These are phyloP conservation scores for Escovopsis weberi DNA, from an alignment of 2,329 filamentous ascomycete genomes.

Conservation along the genomic window DNA sequence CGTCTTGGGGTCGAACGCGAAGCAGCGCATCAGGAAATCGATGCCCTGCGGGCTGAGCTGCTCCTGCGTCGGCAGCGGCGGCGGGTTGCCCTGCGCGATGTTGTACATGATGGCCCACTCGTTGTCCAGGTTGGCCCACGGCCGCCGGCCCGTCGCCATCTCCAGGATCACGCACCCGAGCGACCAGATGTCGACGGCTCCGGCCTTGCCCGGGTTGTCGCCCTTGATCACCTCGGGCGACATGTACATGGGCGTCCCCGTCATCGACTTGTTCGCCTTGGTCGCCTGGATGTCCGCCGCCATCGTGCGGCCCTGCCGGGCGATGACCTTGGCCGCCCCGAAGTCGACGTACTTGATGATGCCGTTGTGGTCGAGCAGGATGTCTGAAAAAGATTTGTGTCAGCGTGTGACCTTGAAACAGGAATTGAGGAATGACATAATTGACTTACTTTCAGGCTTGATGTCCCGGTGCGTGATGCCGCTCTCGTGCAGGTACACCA, in stretches of 20 bases:
- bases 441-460: constrained; percentile 76
- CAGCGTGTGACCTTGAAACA: constrained; percentile 1
- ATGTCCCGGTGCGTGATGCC: constrained; percentile 93
- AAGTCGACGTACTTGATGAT: constrained; percentile 99
- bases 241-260: constrained; percentile 99
- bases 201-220: constrained; percentile 63
- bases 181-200: constrained; percentile 90
- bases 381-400: constrained; percentile 40
- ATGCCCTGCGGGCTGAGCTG: constrained; percentile 75
- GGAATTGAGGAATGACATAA: neutral
- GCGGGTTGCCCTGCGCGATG: constrained; percentile 91
- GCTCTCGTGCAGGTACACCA: constrained; percentile 85
- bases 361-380: constrained; percentile 90
- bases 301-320: constrained; percentile 79
- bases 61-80: constrained; percentile 65
- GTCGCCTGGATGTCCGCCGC: constrained; percentile 44
- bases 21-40: constrained; percentile 79
- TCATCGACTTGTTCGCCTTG: constrained; percentile 77
- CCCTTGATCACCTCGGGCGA: constrained; percentile 97
- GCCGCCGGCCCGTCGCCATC: constrained; percentile 88
- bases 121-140: constrained; percentile 93
- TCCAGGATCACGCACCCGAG: constrained; percentile 92
- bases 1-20: constrained; percentile 66
- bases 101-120: constrained; percentile 99
- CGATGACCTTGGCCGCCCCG: constrained; percentile 92